A percentile compares a stretch with the other conserved stretches of the same genome.
Evolutionary conservation across 2,329 filamentous ascomycete genomes (phyloP).

Genomic region (Zymoseptoria pseudotritici): DNA sequence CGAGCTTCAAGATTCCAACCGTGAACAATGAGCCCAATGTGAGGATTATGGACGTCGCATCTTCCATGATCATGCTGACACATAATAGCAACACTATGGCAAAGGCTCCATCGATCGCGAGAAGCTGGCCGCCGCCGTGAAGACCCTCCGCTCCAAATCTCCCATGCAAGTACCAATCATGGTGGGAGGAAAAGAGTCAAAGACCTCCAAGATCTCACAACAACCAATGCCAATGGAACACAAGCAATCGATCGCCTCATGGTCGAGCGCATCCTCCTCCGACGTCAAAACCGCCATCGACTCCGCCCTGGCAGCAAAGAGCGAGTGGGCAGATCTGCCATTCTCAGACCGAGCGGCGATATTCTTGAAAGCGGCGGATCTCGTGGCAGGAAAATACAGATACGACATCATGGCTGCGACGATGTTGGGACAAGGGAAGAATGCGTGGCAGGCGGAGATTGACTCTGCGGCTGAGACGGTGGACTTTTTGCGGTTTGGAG

Average conservation of each 20-base stretch:
- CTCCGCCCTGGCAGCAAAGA: slow-evolving; percentile 74
- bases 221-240: slow-evolving; percentile 83
- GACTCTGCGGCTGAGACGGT: slow-evolving; percentile 84
- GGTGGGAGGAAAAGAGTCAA: slow-evolving; percentile 62
- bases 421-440: slow-evolving; percentile 94
- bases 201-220: slow-evolving; percentile 54
- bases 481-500: slow-evolving; percentile 84
- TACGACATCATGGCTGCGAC: slow-evolving; percentile 94
- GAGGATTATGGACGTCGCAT: slow-evolving; percentile 30
- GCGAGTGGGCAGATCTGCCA: slow-evolving; percentile 76
- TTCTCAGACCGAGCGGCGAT: slow-evolving; percentile 86
- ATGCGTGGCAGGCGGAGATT: slow-evolving; percentile 96
- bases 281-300: slow-evolving; percentile 75
- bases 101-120: slow-evolving; percentile 75
- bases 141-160: slow-evolving; percentile 58
- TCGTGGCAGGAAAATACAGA: slow-evolving; percentile 82
- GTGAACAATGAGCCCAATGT: slow-evolving; percentile 95
- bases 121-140: slow-evolving; percentile 66
- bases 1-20: slow-evolving; percentile 78
- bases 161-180: slow-evolving; percentile 75
- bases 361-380: slow-evolving; percentile 89
- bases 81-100: slow-evolving; percentile 72
- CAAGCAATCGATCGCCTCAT: slow-evolving; percentile 66
- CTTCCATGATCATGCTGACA: slow-evolving; percentile 1
- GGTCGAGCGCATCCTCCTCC: slow-evolving; percentile 69